These are phyloP conservation scores for Phytopythium vexans DNA, from an alignment of 352 stramenopile species.

Conservation along the genomic window DNA sequence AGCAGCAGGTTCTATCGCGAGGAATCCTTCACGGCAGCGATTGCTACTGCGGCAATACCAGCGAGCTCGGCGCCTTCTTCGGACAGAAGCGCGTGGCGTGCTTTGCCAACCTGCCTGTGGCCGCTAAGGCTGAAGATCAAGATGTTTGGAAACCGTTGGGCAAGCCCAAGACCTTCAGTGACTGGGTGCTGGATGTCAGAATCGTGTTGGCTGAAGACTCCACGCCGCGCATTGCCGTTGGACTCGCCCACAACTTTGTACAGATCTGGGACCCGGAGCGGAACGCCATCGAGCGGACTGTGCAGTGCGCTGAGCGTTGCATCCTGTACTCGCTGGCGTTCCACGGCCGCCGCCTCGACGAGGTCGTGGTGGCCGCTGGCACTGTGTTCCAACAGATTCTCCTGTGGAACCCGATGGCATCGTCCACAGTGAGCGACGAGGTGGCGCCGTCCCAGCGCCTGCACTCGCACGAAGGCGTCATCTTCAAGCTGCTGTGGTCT, in stretches of 20 bases:
- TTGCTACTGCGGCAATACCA: slow-evolving; percentile 14
- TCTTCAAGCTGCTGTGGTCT: slow-evolving; percentile 85
- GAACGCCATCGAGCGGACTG: slow-evolving; percentile 40
- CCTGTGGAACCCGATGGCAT: slow-evolving; percentile 53
- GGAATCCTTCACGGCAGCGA: slow-evolving; percentile 80
- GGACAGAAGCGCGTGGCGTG: slow-evolving; percentile 78
- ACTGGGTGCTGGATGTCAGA: slow-evolving; percentile 85
- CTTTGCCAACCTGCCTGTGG: slow-evolving; percentile 48
- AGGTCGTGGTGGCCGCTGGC: slow-evolving; percentile 73
- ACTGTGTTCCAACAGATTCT: slow-evolving; percentile 88
- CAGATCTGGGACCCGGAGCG: slow-evolving; percentile 62
- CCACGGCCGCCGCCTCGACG: slow-evolving; percentile 50
- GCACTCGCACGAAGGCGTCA: slow-evolving; percentile 78
- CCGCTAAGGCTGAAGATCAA: slow-evolving; percentile 10
- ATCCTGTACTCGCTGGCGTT: slow-evolving; percentile 84
- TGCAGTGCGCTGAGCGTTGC: slow-evolving; percentile 76
- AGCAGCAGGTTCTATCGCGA: slow-evolving; percentile 44
- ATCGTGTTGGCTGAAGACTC: slow-evolving; percentile 29
- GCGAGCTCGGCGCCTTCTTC: slow-evolving; percentile 56
- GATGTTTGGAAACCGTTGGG: slow-evolving; percentile 27
- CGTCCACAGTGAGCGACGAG: slow-evolving; percentile 6
- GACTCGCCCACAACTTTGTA: slow-evolving; percentile 82
- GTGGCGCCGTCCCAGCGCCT: slow-evolving; percentile 51
- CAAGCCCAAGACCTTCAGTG: slow-evolving; percentile 59
- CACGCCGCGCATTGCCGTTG: slow-evolving; percentile 51